These are phyloP conservation scores for Cyberlindnera xylosilytica DNA, from an alignment of 805 yeast species.

Conservation along the genomic window DNA sequence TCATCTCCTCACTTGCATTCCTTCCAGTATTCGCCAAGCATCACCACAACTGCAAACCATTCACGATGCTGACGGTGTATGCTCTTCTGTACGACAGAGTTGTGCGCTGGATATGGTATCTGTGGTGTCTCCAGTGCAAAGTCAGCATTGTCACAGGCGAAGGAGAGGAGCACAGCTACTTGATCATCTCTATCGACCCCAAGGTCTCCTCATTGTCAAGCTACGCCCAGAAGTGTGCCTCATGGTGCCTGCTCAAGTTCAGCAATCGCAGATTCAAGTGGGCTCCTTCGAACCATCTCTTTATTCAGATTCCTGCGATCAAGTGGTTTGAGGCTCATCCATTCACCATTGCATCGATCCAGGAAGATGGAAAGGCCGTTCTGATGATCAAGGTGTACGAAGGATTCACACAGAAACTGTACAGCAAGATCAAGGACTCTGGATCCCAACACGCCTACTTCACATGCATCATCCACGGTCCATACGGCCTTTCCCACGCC, in stretches of 20 bases:
- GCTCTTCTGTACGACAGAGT: slow-evolving; percentile 21
- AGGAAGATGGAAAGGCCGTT: slow-evolving; percentile 8
- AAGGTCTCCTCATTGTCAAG: neutral
- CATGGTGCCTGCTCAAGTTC: slow-evolving; percentile 10
- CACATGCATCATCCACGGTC: slow-evolving; percentile 27
- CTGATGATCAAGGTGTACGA: slow-evolving; percentile 21
- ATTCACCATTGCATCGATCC: slow-evolving; percentile 26
- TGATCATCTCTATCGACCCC: slow-evolving; percentile 17
- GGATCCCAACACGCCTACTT: slow-evolving; percentile 2
- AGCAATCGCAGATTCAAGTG: slow-evolving; percentile 14
- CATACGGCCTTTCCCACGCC: slow-evolving; percentile 23
- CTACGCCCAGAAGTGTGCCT: neutral
- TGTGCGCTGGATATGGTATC: slow-evolving; percentile 13
- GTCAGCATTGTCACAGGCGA: slow-evolving; percentile 3
- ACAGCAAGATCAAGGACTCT: slow-evolving; percentile 5
- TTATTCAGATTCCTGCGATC: slow-evolving; percentile 23
- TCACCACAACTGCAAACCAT: slow-evolving; percentile 25
- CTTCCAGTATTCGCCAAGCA: slow-evolving; percentile 27
- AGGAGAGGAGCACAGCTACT: slow-evolving; percentile 6
- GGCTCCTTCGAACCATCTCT: slow-evolving; percentile 25
- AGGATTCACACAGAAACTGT: slow-evolving; percentile 25
- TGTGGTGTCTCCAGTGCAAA: slow-evolving; percentile 19
- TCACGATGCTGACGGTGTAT: slow-evolving; percentile 17
- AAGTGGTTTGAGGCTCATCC: slow-evolving; percentile 26
- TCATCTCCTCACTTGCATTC: slow-evolving; percentile 17